phyloP scores from a whole-genome alignment of 345 rosid genomes.

The Melaleuca quinquenervia region DNA sequence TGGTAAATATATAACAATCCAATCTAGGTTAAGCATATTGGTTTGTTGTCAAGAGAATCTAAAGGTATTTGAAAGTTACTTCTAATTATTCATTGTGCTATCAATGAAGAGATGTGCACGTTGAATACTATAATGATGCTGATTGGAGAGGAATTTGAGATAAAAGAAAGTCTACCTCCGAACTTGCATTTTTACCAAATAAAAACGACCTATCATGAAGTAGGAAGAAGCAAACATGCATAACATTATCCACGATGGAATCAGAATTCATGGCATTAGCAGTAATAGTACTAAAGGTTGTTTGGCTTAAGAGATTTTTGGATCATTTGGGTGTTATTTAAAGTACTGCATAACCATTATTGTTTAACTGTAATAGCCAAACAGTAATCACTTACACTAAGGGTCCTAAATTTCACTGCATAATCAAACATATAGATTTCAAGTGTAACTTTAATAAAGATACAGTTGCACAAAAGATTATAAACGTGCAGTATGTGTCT shows the following conservation, averaged over 20 bases:
- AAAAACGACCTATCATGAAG: background rate
- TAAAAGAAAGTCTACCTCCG: background rate
- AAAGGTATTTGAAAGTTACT: background rate
- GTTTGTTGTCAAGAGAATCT: background rate
- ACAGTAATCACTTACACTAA: background rate
- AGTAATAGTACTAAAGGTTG: background rate
- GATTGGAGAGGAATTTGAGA: background rate
- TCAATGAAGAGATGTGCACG: background rate
- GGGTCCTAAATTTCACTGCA: background rate
- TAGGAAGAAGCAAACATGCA: background rate
- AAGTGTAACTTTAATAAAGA: background rate
- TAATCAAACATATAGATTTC: background rate
- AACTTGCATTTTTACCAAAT: background rate
- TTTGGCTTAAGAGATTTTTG: background rate
- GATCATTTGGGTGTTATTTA: background rate
- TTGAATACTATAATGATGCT: background rate
- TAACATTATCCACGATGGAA: background rate
- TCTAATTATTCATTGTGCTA: background rate
- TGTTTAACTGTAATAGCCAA: background rate
- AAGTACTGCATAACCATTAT: background rate
- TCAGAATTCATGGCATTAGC: background rate
- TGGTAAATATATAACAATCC: background rate
- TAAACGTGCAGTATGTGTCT: background rate
- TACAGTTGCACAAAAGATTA: background rate
- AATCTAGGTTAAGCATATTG: background rate